Base-by-base conservation (phyloP, 345 rosid species). In the Iberis pinnata region DNA sequence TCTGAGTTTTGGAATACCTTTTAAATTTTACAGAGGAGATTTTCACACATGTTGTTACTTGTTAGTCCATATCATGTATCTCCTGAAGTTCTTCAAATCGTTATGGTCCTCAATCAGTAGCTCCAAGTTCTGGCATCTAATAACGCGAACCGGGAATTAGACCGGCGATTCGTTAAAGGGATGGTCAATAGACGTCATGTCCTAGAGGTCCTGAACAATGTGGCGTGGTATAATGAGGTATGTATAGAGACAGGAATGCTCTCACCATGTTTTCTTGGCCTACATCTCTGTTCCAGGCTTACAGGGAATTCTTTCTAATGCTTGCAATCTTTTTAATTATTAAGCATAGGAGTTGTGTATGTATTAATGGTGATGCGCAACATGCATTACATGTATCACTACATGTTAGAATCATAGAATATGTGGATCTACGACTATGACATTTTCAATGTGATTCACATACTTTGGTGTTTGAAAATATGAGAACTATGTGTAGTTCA, bases 141-240 rank as follows among this genome's bases (percentile, higher is more conserved):
- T n/a, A n/a, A n/a, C n/a, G n/a, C n/a, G n/a, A n/a, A n/a, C n/a
- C n/a, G n/a, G n/a, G n/a, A n/a, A n/a, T n/a, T n/a, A n/a, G n/a
- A n/a, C n/a, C n/a, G n/a, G n/a, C n/a, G n/a, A n/a, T n/a, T n/a
- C n/a, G n/a, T n/a, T n/a, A n/a, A n/a, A n/a, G n/a, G n/a, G n/a
- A n/a, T n/a, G n/a, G n/a, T n/a, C n/a, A n/a, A n/a, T n/a, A n/a
- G n/a, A n/a, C n/a, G n/a, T n/a, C n/a, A n/a, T n/a, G n/a, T n/a
- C n/a, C n/a, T n/a, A n/a, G n/a, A n/a, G n/a, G n/a, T n/a, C n/a
- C 68, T 88, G 52, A 88, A 92, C 72, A 79, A 79, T 51, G 69
- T 68, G 77, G 81, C 93, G 50, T 83, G 86, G 75, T 88, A 84
- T 63, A 81, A 84, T 62, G 95, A 85, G 95, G 98, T 90, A 79